Conservation (phyloP, 2,329 filamentous ascomycete genomes). For the Thielaviopsis populi region DNA sequence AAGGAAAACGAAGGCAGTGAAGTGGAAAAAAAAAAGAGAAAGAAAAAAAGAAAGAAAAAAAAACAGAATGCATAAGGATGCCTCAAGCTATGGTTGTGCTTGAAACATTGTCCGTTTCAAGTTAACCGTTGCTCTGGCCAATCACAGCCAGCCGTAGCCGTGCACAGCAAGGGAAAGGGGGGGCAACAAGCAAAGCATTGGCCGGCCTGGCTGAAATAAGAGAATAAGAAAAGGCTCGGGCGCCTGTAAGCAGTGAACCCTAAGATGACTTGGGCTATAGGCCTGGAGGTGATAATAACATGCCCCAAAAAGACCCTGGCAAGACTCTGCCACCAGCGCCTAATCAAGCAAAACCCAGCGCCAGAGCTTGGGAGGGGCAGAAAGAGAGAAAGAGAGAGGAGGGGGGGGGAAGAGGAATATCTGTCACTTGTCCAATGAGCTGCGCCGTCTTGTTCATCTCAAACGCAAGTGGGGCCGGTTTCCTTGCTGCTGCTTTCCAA, state of each 20-base stretch:
- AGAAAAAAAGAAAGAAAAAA: neutral
- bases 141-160: neutral
- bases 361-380: neutral
- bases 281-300: too few relatives aligned
- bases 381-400: neutral
- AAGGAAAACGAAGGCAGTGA: neutral
- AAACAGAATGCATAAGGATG: neutral
- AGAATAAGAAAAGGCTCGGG: neutral
- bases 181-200: neutral
- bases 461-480: neutral
- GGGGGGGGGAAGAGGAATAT: too few relatives aligned
- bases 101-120: conserved; percentile 3
- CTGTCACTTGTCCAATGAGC: neutral
- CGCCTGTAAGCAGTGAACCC: neutral
- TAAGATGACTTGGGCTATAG: neutral
- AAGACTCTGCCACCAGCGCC: neutral
- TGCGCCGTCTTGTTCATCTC: neutral
- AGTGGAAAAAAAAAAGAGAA: neutral
- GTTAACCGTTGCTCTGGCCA: neutral
- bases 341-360: neutral
- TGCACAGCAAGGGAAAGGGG: neutral
- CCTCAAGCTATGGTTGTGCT: neutral
- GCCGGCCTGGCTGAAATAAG: neutral
- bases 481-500: neutral
- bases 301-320: neutral